These are phyloP conservation scores for Paracoccidioides brasiliensis DNA, from an alignment of 2,329 filamentous ascomycete species.

Conservation along the genomic window DNA sequence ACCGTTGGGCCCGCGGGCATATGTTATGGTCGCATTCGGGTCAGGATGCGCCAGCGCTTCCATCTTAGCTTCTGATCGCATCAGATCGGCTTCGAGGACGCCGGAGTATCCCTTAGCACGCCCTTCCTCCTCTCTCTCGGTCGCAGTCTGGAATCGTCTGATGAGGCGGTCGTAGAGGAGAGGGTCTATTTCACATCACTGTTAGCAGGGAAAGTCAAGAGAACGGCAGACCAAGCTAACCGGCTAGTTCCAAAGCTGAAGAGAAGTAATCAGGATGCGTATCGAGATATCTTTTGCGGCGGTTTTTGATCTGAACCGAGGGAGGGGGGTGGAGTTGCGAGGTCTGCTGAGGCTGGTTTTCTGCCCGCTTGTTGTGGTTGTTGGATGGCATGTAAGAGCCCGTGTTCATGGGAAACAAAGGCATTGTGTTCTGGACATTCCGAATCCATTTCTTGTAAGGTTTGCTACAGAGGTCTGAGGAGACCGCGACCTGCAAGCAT, in stretches of 20 bases:
- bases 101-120: slow-evolving; percentile 65
- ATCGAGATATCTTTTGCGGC: slow-evolving; percentile 63
- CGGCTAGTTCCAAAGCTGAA: slow-evolving; percentile 49
- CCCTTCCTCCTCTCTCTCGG: slow-evolving; percentile 61
- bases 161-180: slow-evolving; percentile 71
- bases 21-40: slow-evolving; percentile 38
- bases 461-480: not conserved
- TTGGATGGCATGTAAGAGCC: slow-evolving; percentile 13
- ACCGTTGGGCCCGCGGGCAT: slow-evolving; percentile 38
- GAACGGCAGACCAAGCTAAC: slow-evolving; percentile 28
- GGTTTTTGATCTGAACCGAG: slow-evolving; percentile 53
- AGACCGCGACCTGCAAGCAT: not conserved
- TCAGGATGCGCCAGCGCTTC: slow-evolving; percentile 45
- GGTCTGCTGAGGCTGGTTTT: not conserved
- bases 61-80: slow-evolving; percentile 64
- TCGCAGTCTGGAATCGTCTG: slow-evolving; percentile 58
- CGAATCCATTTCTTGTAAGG: not conserved
- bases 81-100: slow-evolving; percentile 62
- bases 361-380: slow-evolving; percentile 3
- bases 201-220: not conserved
- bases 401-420: slow-evolving; percentile 24
- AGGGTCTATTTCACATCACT: slow-evolving; percentile 43
- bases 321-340: slow-evolving; percentile 19
- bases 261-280: slow-evolving; percentile 60
- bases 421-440: slow-evolving; percentile 18